A percentile compares a stretch with the other conserved stretches of the same genome.
These are phyloP conservation scores for Combretum micranthum DNA, from an alignment of 345 rosid genomes.

Conservation along the genomic window DNA sequence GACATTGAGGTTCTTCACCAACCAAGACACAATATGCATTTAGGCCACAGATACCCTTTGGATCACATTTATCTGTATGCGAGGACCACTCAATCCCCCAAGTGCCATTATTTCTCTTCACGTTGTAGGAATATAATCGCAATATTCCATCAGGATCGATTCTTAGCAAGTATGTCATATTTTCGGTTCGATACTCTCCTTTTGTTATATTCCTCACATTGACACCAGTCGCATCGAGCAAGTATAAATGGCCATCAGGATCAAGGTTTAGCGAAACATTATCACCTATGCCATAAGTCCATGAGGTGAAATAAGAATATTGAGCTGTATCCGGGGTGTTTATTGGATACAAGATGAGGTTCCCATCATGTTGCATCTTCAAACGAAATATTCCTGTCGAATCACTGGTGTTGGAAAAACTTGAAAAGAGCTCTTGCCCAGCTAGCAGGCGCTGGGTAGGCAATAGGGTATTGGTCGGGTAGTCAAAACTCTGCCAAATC, in stretches of 20 bases:
- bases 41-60: not conserved
- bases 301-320: too few relatives aligned
- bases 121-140: too few relatives aligned
- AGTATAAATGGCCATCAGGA: too few relatives aligned
- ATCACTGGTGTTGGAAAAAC: conserved; percentile 9
- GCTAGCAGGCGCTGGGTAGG: conserved; percentile 9
- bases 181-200: not conserved
- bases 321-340: not conserved
- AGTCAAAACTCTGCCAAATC: conserved; percentile 25
- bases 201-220: not conserved
- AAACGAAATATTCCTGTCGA: conserved; percentile 23
- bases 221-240: not conserved
- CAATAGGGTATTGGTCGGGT: conserved; percentile 22
- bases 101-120: too few relatives aligned
- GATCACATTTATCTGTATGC: too few relatives aligned
- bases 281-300: too few relatives aligned
- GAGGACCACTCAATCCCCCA: too few relatives aligned
- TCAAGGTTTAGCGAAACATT: too few relatives aligned
- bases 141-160: too few relatives aligned
- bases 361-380: conserved; percentile 20
- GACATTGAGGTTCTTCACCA: too few relatives aligned
- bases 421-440: conserved; percentile 10
- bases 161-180: not conserved
- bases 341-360: conserved; percentile 23
- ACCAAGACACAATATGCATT: not conserved